Evolutionary conservation across 495 filamentous ascomycete species (phyloP), one percentile per base, ranked within the genome.

Genomic region (Rhizodiscina lignyota): DNA sequence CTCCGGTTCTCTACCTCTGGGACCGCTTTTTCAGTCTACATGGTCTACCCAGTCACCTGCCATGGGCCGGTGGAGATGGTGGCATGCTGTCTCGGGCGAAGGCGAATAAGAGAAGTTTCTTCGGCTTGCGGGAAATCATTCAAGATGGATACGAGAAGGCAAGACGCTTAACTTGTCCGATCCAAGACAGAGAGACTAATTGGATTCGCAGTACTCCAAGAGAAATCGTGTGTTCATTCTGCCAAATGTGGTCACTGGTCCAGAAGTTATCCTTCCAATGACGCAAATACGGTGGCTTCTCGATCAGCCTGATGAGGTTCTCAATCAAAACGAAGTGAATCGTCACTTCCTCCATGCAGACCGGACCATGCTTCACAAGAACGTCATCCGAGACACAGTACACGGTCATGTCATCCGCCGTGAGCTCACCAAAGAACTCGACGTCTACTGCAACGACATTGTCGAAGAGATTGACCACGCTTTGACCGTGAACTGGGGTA

Each of bases 261-360:
- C 59, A 11, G 58, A 63, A 36, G 47, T 68, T 0, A 18, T 64
- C 6, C 39, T 67, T n/a, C 63, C 64, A 1, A 45, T 44, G 1
- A 37, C 51, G 12, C 49, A 61, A 26, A 43, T 52, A 4, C 49
- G 57, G 35, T 67, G 57, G 48, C 52, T 66, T 22, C 39, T 51
- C 18, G 55, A 62, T 15, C 62, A 67, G 47, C 57, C 64, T n/a
- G 60, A 66, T 40, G 31, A 42, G 4, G 45, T 54, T 5, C 42
- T 67, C 5, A 39, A 44, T 40, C 42, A 53, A 26, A 45, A 50
- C 31, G 48, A 40, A n/a, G 54, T 58, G 26, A 18, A 20, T 11
- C 18, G n/a, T 8, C 32, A 26, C 12, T 37, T 42, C 30, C 41
- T 27, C 8, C 8, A 6, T 27, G 24, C 8, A 13, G 24, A 27